A percentile compares a stretch with the other conserved stretches of the same genome.
These are phyloP conservation scores for Lithohypha guttulata DNA, from an alignment of 2,329 filamentous ascomycete genomes.

Conservation along the genomic window DNA sequence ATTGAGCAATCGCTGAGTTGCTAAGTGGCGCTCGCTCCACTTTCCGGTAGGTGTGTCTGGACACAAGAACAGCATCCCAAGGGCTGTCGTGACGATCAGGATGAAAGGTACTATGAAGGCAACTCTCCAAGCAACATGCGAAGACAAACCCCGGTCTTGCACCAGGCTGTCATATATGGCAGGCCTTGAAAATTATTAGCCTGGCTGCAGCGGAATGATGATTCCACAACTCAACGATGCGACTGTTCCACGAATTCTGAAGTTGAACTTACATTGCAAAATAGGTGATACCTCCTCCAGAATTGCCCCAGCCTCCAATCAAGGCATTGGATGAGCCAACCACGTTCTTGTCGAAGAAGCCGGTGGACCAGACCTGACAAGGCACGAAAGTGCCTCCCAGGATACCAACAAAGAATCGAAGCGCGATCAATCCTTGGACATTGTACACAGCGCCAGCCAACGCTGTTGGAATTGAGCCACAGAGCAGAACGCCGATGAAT, in stretches of 20 bases:
- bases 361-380: constrained; percentile 86
- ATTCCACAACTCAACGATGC: background rate
- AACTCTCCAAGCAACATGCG: constrained; percentile 69
- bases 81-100: constrained; percentile 55
- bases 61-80: constrained; percentile 62
- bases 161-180: constrained; percentile 70
- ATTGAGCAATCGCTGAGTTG: constrained; percentile 44
- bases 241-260: background rate
- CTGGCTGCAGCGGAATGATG: no score
- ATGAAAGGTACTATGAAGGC: constrained; percentile 76
- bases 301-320: constrained; percentile 74
- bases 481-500: constrained; percentile 63
- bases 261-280: background rate
- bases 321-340: constrained; percentile 81
- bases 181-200: constrained; percentile 78
- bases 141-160: constrained; percentile 44
- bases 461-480: constrained; percentile 72
- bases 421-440: constrained; percentile 40
- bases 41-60: constrained; percentile 72
- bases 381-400: constrained; percentile 35
- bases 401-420: constrained; percentile 36
- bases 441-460: constrained; percentile 66
- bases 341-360: constrained; percentile 86
- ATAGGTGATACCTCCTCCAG: constrained; percentile 84
- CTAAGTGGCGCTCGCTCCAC: constrained; percentile 62